These are phyloP conservation scores for Pneumocystis carinii DNA, from an alignment of 1,139 yeast genomes.

Conservation along the genomic window DNA sequence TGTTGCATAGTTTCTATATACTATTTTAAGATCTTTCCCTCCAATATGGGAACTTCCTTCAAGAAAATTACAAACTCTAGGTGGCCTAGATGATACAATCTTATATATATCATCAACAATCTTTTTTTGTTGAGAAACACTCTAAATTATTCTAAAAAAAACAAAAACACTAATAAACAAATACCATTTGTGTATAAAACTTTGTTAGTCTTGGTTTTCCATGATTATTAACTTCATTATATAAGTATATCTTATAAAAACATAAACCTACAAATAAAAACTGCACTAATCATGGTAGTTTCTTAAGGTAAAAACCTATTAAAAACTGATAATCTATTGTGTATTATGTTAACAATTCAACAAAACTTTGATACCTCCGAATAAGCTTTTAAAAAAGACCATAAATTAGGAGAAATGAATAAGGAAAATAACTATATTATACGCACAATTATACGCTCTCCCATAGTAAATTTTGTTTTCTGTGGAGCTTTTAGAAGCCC, in stretches of 20 bases:
- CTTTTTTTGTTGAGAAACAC: constrained; percentile 56
- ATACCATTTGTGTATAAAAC: constrained; percentile 69
- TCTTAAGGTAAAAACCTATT: background rate
- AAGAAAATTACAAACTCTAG: constrained; percentile 65
- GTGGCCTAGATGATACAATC: constrained; percentile 49
- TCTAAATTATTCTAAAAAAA: constrained; percentile 21
- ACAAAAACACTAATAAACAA: background rate
- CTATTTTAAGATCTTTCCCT: constrained; percentile 68
- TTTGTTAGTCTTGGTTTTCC: constrained; percentile 87
- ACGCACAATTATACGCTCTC: background rate
- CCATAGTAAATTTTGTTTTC: background rate
- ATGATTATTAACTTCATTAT: constrained; percentile 53
- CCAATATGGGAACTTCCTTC: constrained; percentile 34
- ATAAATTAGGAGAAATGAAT: background rate
- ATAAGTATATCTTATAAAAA: constrained; percentile 18
- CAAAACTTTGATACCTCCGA: too few species aligned
- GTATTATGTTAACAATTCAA: too few species aligned
- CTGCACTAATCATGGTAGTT: constrained; percentile 65
- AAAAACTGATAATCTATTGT: background rate
- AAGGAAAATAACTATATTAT: background rate
- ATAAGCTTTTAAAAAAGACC: background rate
- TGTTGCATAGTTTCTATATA: constrained; percentile 89
- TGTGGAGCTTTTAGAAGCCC: background rate
- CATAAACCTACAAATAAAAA: constrained; percentile 56
- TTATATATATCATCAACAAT: constrained; percentile 63